Evolutionary conservation across 148 eudicot genomes (phyloP).

Genomic region (Chenopodium album): DNA sequence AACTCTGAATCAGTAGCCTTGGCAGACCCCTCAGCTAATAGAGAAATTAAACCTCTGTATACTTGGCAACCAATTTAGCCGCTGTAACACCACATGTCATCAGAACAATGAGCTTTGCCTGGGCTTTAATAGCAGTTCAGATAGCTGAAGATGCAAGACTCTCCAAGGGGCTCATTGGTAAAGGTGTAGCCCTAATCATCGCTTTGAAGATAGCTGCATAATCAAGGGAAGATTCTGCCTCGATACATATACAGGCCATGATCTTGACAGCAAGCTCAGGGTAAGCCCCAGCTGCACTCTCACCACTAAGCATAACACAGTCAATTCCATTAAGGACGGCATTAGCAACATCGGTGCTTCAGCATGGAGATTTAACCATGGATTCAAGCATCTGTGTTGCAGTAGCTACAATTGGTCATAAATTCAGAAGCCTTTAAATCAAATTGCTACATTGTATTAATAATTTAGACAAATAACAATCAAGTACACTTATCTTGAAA

Average conservation of each 20-base stretch:
- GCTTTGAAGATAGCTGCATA: conserved; percentile 59
- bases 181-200: conserved; percentile 69
- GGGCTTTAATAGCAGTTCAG: conserved; percentile 76
- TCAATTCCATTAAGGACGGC: conserved; percentile 85
- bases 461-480: no score
- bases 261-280: conserved; percentile 82
- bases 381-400: conserved; percentile 91
- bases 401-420: conserved; percentile 41
- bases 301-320: conserved; percentile 83
- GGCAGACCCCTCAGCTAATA: conserved; percentile 83
- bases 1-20: conserved; percentile 91
- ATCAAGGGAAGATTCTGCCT: conserved; percentile 80
- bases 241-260: conserved; percentile 85
- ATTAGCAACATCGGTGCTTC: conserved; percentile 84
- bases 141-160: conserved; percentile 85
- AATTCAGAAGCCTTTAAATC: no score
- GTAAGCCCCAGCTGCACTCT: conserved; percentile 86
- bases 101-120: conserved; percentile 78
- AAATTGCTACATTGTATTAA: no score
- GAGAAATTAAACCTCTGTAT: conserved; percentile 65
- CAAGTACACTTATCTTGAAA: no score
- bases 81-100: conserved; percentile 90
- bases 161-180: conserved; percentile 91
- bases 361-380: conserved; percentile 76
- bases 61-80: conserved; percentile 75